Conservation (phyloP, 257 asterid genomes). For the Euphrasia confusa region DNA sequence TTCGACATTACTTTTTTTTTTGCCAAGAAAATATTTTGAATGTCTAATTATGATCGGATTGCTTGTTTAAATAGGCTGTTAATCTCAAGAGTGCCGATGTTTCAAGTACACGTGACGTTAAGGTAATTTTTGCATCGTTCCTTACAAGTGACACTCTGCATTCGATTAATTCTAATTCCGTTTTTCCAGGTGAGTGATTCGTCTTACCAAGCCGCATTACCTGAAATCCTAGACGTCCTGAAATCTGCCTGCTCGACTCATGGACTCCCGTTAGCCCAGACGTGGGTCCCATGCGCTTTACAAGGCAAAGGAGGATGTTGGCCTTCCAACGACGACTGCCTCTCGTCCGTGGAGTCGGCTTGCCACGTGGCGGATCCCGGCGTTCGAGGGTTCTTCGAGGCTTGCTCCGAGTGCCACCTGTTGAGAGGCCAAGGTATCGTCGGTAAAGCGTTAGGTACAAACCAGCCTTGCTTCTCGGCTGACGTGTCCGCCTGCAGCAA, state of each 20-base stretch:
- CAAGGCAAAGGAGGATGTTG: constrained; percentile 74
- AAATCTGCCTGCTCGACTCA: constrained; percentile 57
- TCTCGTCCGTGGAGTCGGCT: constrained; percentile 75
- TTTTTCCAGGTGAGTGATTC: constrained; percentile 49
- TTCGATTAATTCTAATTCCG: constrained; percentile 9
- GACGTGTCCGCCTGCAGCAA: constrained; percentile 69
- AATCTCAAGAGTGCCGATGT: constrained; percentile 56
- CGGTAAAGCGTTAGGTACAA: constrained; percentile 69
- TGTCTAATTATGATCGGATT: constrained; percentile 20
- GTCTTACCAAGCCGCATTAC: constrained; percentile 68
- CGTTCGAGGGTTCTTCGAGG: constrained; percentile 73
- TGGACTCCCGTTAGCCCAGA: constrained; percentile 76
- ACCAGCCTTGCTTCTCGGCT: constrained; percentile 72
- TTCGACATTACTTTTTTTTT: constrained; percentile 24
- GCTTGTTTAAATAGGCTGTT: constrained; percentile 59
- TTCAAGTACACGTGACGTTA: constrained; percentile 30
- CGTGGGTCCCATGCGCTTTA: constrained; percentile 70
- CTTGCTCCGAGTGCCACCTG: constrained; percentile 86
- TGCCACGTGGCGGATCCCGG: constrained; percentile 56
- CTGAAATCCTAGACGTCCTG: constrained; percentile 63
- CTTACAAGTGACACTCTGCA: background rate
- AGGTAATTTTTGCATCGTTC: constrained; percentile 37
- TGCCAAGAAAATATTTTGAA: background rate
- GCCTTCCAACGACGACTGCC: constrained; percentile 68
- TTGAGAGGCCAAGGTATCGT: constrained; percentile 76